Percentiles rank a stretch among this genome's conserved stretches.
Conservation (phyloP, 2,329 filamentous ascomycete species). For the Arachnomyces sp. region DNA sequence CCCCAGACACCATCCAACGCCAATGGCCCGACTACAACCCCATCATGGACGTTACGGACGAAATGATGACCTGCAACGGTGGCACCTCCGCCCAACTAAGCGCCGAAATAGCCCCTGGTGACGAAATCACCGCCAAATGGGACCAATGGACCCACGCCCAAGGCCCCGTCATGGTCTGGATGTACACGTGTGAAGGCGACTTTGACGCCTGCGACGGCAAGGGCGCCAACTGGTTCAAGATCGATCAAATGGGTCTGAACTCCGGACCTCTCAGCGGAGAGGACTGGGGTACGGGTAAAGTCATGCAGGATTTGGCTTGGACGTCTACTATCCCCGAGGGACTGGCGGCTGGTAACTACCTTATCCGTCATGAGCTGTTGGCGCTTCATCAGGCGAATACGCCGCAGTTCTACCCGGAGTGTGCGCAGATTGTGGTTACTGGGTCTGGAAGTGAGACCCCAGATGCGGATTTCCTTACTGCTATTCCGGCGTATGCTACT, state of each 20-base stretch:
- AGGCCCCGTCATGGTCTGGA: slow-evolving; percentile 53
- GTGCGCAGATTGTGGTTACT: slow-evolving; percentile 47
- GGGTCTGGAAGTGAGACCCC: slow-evolving; percentile 42
- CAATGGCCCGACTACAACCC: slow-evolving; percentile 55
- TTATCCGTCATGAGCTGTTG: slow-evolving; percentile 51
- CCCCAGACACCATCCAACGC: slow-evolving; percentile 48
- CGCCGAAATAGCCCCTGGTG: slow-evolving; percentile 42
- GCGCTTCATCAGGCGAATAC: slow-evolving; percentile 49
- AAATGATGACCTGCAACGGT: slow-evolving; percentile 51
- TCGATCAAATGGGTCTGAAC: slow-evolving; percentile 47
- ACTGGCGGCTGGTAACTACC: slow-evolving; percentile 48
- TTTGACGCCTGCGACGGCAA: slow-evolving; percentile 43
- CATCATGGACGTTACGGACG: slow-evolving; percentile 41
- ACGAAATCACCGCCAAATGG: slow-evolving; percentile 45
- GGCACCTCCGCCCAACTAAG: slow-evolving; percentile 41
- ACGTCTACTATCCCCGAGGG: slow-evolving; percentile 44
- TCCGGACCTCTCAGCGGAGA: slow-evolving; percentile 38
- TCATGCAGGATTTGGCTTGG: slow-evolving; percentile 42
- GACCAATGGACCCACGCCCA: slow-evolving; percentile 53
- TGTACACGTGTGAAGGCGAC: slow-evolving; percentile 17
- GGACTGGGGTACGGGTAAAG: slow-evolving; percentile 43
- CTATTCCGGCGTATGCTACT: slow-evolving; percentile 33
- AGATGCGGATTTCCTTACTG: slow-evolving; percentile 34
- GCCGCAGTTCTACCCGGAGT: slow-evolving; percentile 52
- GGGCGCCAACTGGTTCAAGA: slow-evolving; percentile 52